phyloP scores from a whole-genome alignment of 2,329 filamentous ascomycete genomes.

The Penicillium frequentans region DNA sequence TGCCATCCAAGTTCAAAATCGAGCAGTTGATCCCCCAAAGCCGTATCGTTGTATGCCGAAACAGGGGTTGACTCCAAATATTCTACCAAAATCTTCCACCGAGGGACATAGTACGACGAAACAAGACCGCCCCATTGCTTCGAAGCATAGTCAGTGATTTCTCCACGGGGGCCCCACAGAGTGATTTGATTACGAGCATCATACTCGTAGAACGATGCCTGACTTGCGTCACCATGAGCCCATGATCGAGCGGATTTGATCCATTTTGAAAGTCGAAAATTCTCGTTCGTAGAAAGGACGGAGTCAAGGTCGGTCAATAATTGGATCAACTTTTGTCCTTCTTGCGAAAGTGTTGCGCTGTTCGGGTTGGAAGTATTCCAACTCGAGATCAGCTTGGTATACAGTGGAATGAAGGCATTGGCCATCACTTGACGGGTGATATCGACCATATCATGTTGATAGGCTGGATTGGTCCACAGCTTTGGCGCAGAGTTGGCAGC shows the following conservation, averaged over 20 bases:
- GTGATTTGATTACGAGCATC: slow-evolving; percentile 54
- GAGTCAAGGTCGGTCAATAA: slow-evolving; percentile 42
- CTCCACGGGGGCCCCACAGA: slow-evolving; percentile 49
- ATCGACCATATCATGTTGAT: slow-evolving; percentile 51
- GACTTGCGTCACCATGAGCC: slow-evolving; percentile 21
- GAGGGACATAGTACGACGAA: slow-evolving; percentile 46
- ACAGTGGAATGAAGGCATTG: slow-evolving; percentile 47
- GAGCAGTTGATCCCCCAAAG: slow-evolving; percentile 4
- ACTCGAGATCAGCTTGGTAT: slow-evolving; percentile 37
- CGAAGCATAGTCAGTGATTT: slow-evolving; percentile 53
- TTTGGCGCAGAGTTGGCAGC: slow-evolving; percentile 32
- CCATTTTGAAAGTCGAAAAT: slow-evolving; percentile 48
- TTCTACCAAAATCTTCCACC: slow-evolving; percentile 50
- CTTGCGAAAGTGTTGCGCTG: slow-evolving; percentile 20
- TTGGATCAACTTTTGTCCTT: slow-evolving; percentile 32
- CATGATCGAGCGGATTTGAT: slow-evolving; percentile 40
- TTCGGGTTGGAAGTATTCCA: slow-evolving; percentile 29
- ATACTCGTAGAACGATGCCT: slow-evolving; percentile 44
- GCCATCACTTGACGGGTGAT: slow-evolving; percentile 51
- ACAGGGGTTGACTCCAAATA: slow-evolving; percentile 26
- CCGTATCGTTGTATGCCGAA: slow-evolving; percentile 10
- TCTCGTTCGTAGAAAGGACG: slow-evolving; percentile 43
- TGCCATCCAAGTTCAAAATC: slow-evolving; percentile 19
- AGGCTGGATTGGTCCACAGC: slow-evolving; percentile 46
- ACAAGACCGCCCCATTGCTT: slow-evolving; percentile 53